phyloP scores from a whole-genome alignment of 2,329 filamentous ascomycete genomes.

The Hirsutella minnesotensis region DNA sequence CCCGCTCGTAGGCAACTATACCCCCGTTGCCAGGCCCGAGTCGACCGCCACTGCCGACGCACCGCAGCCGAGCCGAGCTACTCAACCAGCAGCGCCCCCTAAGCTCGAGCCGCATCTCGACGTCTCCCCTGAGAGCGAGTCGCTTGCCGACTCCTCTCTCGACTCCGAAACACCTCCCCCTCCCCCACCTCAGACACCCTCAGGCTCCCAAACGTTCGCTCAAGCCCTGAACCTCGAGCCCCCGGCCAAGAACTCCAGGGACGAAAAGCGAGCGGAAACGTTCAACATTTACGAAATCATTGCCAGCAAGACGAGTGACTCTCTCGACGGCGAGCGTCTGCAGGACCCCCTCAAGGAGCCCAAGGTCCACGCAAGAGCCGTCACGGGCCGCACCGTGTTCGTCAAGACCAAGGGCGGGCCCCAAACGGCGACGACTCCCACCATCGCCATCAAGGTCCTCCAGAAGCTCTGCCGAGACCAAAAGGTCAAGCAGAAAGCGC shows the following conservation, averaged over 20 bases:
- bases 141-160: no score
- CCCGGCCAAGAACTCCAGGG: not conserved
- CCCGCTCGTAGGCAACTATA: slow-evolving; percentile 18
- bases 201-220: no score
- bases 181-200: no score
- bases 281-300: not conserved
- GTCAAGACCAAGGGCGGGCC: slow-evolving; percentile 16
- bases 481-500: slow-evolving; percentile 41
- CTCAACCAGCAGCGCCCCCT: no score
- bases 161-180: no score
- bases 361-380: slow-evolving; percentile 16
- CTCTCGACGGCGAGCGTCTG: slow-evolving; percentile 4
- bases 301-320: not conserved
- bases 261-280: not conserved
- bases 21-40: not conserved
- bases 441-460: slow-evolving; percentile 31
- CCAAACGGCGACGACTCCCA: slow-evolving; percentile 25
- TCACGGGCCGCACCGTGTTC: slow-evolving; percentile 28
- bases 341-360: slow-evolving; percentile 12
- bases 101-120: no score
- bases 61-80: no score
- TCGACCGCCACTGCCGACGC: not conserved
- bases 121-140: no score
- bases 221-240: not conserved
- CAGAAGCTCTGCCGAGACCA: slow-evolving; percentile 35